Evolutionary conservation across 2,329 filamentous ascomycete genomes (phyloP).

Genomic region (Aspergillus tanneri): DNA sequence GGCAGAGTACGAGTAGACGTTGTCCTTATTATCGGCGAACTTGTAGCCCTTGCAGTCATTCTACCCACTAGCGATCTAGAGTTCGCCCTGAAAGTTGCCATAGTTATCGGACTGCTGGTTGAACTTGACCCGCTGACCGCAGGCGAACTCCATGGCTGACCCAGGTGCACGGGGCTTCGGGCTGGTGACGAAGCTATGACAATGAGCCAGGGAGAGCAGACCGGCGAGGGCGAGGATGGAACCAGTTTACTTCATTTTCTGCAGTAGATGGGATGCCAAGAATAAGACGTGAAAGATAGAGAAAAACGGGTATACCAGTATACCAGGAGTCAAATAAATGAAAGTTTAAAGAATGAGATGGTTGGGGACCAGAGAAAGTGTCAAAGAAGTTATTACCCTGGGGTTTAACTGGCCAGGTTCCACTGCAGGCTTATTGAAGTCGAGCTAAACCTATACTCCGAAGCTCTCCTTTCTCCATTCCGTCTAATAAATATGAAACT

Average conservation of each 20-base stretch:
- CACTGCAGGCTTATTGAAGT: no score
- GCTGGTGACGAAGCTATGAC: slow-evolving; percentile 54
- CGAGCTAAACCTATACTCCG: no score
- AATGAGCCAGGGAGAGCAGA: slow-evolving; percentile 49
- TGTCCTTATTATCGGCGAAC: slow-evolving; percentile 55
- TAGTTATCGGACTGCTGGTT: slow-evolving; percentile 55
- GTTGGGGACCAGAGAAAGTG: slow-evolving; percentile 26
- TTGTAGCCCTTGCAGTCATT: slow-evolving; percentile 59
- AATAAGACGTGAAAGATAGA: slow-evolving; percentile 14
- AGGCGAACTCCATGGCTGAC: slow-evolving; percentile 51
- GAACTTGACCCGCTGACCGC: slow-evolving; percentile 56
- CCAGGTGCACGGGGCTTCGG: slow-evolving; percentile 54
- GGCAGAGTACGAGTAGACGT: slow-evolving; percentile 53
- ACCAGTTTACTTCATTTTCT: slow-evolving; percentile 46
- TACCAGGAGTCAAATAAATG: slow-evolving; percentile 18
- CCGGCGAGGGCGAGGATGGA: slow-evolving; percentile 45
- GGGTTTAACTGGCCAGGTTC: no score
- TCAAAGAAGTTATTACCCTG: no score
- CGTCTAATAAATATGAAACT: no score
- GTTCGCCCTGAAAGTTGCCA: slow-evolving; percentile 58
- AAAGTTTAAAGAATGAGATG: slow-evolving; percentile 18
- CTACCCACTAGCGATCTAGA: slow-evolving; percentile 51
- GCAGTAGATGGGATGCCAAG: slow-evolving; percentile 10
- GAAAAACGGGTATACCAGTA: slow-evolving; percentile 27
- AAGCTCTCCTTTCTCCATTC: no score